Conservation (phyloP, 2,329 filamentous ascomycete genomes). For the Aspergillus costaricaensis region DNA sequence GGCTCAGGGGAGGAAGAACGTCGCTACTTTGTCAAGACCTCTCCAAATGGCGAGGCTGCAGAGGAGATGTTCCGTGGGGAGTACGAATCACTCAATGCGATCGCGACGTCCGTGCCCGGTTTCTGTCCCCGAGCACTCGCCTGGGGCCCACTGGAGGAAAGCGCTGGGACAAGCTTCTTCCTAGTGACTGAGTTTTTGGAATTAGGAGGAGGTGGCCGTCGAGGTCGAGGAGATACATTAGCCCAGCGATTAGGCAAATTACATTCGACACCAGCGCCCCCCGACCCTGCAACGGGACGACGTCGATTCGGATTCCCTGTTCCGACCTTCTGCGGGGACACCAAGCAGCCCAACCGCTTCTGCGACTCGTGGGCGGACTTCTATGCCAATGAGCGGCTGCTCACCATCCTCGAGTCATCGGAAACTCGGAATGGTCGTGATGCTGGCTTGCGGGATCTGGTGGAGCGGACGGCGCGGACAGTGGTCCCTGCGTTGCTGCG, state of each 20-base stretch:
- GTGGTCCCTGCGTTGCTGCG: slow-evolving; percentile 79
- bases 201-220: slow-evolving; percentile 55
- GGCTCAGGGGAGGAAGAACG: slow-evolving; percentile 28
- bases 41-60: slow-evolving; percentile 34
- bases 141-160: slow-evolving; percentile 60
- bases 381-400: slow-evolving; percentile 74
- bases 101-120: slow-evolving; percentile 69
- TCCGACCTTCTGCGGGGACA: slow-evolving; percentile 83
- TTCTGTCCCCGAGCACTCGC: slow-evolving; percentile 77
- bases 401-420: slow-evolving; percentile 62
- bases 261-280: slow-evolving; percentile 73
- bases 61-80: slow-evolving; percentile 63
- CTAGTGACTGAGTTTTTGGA: slow-evolving; percentile 80
- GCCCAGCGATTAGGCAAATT: slow-evolving; percentile 76
- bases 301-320: slow-evolving; percentile 80
- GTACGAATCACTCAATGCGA: slow-evolving; percentile 79
- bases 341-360: slow-evolving; percentile 76
- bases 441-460: slow-evolving; percentile 59
- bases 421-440: slow-evolving; percentile 66
- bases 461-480: slow-evolving; percentile 62
- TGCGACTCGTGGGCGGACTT: slow-evolving; percentile 78
- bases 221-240: slow-evolving; percentile 50
- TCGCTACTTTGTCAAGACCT: slow-evolving; percentile 46
- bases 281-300: slow-evolving; percentile 27
- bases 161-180: slow-evolving; percentile 50